These are phyloP conservation scores for Cladorrhinum samala DNA, from an alignment of 495 filamentous ascomycete species.

Conservation along the genomic window DNA sequence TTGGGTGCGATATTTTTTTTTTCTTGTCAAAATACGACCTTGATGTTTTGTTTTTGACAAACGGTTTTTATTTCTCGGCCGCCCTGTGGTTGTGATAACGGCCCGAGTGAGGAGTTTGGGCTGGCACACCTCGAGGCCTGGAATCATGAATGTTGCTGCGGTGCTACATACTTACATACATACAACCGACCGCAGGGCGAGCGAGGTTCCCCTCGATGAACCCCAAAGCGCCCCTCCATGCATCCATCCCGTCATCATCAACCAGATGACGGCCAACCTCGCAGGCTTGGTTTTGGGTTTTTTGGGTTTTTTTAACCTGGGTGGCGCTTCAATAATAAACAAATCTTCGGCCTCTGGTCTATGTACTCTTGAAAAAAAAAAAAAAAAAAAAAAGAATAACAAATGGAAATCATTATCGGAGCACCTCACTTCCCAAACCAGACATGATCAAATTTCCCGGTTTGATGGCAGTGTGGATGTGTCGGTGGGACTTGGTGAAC, in stretches of 20 bases:
- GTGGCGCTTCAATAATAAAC: not conserved
- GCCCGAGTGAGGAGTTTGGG: constrained; percentile 1
- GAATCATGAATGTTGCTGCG: not conserved
- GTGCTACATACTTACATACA: not conserved
- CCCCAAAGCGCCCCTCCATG: too few relatives aligned
- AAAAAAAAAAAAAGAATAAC: not conserved
- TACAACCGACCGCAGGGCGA: too few relatives aligned
- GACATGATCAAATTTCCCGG: constrained; percentile 24
- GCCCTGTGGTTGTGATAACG: not conserved
- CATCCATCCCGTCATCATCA: too few relatives aligned
- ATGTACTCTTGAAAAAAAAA: too few relatives aligned
- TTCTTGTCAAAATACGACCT: not conserved
- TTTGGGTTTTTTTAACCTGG: not conserved
- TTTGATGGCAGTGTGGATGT: constrained; percentile 5
- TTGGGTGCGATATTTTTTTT: not conserved
- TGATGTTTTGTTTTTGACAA: not conserved
- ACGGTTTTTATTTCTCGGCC: not conserved
- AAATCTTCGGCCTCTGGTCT: not conserved
- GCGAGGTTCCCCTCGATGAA: too few relatives aligned
- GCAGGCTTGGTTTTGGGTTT: too few relatives aligned
- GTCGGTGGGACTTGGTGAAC: constrained; percentile 17
- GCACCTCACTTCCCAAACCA: constrained; percentile 15
- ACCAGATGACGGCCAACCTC: too few relatives aligned
- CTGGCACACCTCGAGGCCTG: not conserved
- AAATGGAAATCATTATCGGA: constrained; percentile 10